A percentile compares a stretch with the other conserved stretches of the same genome.
Conservation (phyloP, 192 early-diverging fungal species). For the Backusella liffmaniae region DNA sequence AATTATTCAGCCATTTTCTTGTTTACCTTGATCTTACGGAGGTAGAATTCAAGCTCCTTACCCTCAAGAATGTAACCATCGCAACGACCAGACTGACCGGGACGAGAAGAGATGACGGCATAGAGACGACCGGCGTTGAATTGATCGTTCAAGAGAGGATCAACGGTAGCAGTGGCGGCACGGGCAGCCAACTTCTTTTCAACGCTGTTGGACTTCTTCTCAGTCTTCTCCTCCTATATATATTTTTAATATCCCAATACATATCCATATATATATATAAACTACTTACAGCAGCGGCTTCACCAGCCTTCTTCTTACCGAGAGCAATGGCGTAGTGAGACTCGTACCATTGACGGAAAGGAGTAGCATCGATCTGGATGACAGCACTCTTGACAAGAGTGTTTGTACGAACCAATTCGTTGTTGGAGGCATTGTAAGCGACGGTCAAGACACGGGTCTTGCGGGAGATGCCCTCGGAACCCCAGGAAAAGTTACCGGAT, state of each 20-base stretch:
- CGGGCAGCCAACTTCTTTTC: conserved; percentile 84
- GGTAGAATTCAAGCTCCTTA: conserved; percentile 99
- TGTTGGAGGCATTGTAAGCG: conserved; percentile 99
- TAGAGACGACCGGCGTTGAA: conserved; percentile 92
- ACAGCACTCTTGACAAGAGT: conserved; percentile 98
- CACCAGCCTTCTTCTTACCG: too few species aligned
- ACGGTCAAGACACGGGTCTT: conserved; percentile 96
- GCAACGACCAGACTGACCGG: conserved; percentile 95
- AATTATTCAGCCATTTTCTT: neutral
- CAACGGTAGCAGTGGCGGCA: conserved; percentile 82
- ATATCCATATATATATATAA: too few species aligned
- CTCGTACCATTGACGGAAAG: conserved; percentile 99
- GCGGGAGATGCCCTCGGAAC: conserved; percentile 90
- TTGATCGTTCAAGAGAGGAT: too few species aligned
- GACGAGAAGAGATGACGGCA: conserved; percentile 92
- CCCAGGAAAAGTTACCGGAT: conserved; percentile 97
- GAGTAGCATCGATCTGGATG: conserved; percentile 97
- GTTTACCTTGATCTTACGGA: conserved; percentile 77
- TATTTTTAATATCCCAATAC: too few species aligned
- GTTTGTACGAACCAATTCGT: conserved; percentile 99
- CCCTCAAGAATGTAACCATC: conserved; percentile 99
- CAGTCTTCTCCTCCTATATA: conserved; percentile 56
- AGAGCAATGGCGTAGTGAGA: too few species aligned
- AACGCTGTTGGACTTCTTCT: conserved; percentile 90
- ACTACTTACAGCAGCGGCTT: too few species aligned